Evolutionary conservation across 805 yeast species (phyloP).

Genomic region (Barnettozyma salicaria): DNA sequence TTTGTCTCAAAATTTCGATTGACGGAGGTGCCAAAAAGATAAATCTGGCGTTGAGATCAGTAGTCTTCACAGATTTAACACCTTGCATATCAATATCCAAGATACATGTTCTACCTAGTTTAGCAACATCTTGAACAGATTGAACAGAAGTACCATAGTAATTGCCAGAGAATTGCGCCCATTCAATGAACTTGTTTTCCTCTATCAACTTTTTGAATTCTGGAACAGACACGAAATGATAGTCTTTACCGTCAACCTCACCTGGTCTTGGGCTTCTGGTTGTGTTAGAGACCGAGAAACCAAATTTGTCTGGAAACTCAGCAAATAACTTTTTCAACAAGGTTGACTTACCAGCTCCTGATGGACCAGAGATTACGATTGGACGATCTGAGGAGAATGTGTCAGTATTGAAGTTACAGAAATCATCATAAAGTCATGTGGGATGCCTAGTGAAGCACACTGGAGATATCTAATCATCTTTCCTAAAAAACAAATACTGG

Average conservation of each 20-base stretch:
- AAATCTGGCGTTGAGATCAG: conserved; percentile 77
- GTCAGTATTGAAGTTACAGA: conserved; percentile 12
- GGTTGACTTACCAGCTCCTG: conserved; percentile 94
- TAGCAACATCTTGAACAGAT: conserved; percentile 60
- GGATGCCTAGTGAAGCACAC: too few species aligned
- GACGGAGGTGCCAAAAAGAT: conserved; percentile 92
- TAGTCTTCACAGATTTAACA: conserved; percentile 81
- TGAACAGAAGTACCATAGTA: conserved; percentile 91
- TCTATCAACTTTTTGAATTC: conserved; percentile 72
- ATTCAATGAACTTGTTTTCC: conserved; percentile 78
- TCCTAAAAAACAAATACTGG: too few species aligned
- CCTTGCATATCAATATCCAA: conserved; percentile 99
- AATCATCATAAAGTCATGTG: too few species aligned
- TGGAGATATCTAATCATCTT: too few species aligned
- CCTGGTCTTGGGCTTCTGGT: conserved; percentile 91
- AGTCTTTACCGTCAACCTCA: conserved; percentile 83
- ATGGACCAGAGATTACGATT: conserved; percentile 94
- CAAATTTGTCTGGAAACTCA: conserved; percentile 85
- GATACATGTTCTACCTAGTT: conserved; percentile 70
- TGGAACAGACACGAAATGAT: conserved; percentile 78
- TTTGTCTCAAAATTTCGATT: conserved; percentile 62
- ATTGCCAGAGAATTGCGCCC: conserved; percentile 98
- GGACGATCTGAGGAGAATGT: conserved; percentile 54
- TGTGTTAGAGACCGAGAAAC: conserved; percentile 90
- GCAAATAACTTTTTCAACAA: conserved; percentile 82